phyloP scores from a whole-genome alignment of 805 yeast genomes.

The Torulaspora indica region DNA sequence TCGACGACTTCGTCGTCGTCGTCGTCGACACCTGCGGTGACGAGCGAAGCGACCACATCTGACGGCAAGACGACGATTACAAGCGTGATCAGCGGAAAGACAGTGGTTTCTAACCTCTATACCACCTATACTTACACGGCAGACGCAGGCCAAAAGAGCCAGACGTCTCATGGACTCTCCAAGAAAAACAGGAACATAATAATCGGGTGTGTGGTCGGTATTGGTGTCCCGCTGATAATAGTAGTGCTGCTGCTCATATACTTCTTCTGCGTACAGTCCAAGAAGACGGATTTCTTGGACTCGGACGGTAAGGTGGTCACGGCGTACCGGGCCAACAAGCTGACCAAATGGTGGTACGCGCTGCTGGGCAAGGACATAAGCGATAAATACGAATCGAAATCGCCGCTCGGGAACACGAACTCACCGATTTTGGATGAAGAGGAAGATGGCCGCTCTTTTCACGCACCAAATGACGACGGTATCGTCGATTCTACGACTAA shows the following conservation, averaged over 20 bases:
- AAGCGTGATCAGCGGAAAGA: constrained; percentile 33
- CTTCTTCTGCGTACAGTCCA: constrained; percentile 30
- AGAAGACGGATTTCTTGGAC: constrained; percentile 34
- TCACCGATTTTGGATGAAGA: constrained; percentile 11
- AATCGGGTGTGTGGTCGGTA: constrained; percentile 66
- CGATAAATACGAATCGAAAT: constrained; percentile 22
- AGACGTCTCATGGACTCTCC: constrained; percentile 41
- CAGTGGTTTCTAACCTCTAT: constrained; percentile 33
- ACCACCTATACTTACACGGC: constrained; percentile 33
- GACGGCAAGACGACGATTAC: constrained; percentile 22
- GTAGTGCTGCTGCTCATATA: constrained; percentile 25
- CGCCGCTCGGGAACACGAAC: constrained; percentile 19
- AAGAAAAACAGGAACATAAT: constrained; percentile 49
- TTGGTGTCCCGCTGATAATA: constrained; percentile 55
- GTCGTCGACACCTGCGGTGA: constrained; percentile 2
- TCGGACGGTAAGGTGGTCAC: constrained; percentile 38
- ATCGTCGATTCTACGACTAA: constrained; percentile 9
- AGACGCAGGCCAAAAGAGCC: constrained; percentile 8
- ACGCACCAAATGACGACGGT: constrained; percentile 10
- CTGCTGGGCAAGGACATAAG: constrained; percentile 30
- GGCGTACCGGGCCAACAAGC: constrained; percentile 31
- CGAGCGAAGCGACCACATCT: constrained; percentile 5
- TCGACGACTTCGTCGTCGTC: constrained; percentile 9
- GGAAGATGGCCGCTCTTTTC: constrained; percentile 9
- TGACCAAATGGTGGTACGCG: constrained; percentile 31